Conservation (phyloP, 768 basidiomycete species). For the Amanita rubescens region DNA sequence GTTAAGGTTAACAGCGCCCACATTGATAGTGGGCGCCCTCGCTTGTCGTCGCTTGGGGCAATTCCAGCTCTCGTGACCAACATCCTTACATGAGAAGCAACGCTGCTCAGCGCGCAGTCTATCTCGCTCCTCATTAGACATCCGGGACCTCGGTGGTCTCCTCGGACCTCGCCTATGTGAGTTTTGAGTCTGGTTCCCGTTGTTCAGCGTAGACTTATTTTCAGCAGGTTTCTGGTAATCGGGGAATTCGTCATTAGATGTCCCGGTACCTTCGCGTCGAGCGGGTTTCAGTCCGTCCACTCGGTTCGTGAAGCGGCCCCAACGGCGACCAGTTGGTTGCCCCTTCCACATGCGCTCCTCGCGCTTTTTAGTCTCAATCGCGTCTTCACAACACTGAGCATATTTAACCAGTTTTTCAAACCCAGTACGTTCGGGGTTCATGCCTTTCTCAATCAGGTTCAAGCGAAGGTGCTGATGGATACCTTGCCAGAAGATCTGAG, state of each 20-base stretch:
- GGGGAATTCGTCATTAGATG: no score
- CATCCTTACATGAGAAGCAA: constrained; percentile 17
- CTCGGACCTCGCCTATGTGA: no score
- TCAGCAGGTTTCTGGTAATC: no score
- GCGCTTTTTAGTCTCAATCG: not conserved
- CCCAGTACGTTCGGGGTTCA: constrained; percentile 17
- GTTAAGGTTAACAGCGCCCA: no score
- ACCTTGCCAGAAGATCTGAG: constrained; percentile 28
- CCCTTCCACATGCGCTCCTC: not conserved
- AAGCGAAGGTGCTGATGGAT: constrained; percentile 18
- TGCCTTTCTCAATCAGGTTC: constrained; percentile 20
- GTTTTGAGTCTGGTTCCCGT: no score
- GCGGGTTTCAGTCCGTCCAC: no score
- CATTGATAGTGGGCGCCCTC: constrained; percentile 7
- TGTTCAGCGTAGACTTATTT: no score
- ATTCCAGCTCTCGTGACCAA: constrained; percentile 16
- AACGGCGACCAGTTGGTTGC: not conserved
- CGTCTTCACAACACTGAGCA: constrained; percentile 25
- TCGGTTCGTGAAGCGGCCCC: constrained; percentile 1
- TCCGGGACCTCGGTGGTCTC: not conserved
- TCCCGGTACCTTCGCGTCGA: no score
- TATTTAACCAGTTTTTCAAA: constrained; percentile 19
- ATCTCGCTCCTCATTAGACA: constrained; percentile 12
- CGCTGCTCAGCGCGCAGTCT: constrained; percentile 11
- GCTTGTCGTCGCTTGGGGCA: constrained; percentile 12